Base-by-base conservation (phyloP, 352 stramenopile genomes). In the Phytopythium sindhum region DNA sequence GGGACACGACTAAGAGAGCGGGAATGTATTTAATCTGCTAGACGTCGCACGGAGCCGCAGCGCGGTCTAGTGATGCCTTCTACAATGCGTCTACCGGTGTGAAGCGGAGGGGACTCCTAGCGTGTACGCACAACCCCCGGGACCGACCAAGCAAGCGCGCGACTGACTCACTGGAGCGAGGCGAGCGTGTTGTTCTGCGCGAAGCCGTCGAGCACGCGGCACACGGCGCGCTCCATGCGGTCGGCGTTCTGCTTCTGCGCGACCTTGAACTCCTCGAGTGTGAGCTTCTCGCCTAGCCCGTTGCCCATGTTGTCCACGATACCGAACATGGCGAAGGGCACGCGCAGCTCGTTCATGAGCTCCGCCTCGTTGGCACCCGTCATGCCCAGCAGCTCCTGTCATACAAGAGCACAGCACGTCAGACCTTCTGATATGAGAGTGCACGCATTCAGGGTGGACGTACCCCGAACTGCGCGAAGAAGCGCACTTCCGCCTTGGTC, bases 231-330 rank as follows among this genome's bases (percentile, higher is more conserved):
- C 65, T 96, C 86, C 75, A 95, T 91, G 35, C 65, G 66, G 51
- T 79, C 68, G 24, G 75, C 69, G 60, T 96, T 96, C 23, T 72
- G 61, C 67, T 92, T 90, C 60, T 96, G 88, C 29, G 80, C 80
- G 19, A 74, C 57, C 63, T 95, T 89, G 70, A 96, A 96, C 24
- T 80, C 77, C 35, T 91, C 83, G 24, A 91, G 72, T 70, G 86
- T 91, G 47, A 95, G 80, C 48, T 85, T 73, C 37, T 91, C 73
- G 57, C 87, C 86, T 17, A 97, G 72, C 37, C 89, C 89, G 65
- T 97, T 93, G 60, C 83, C 84, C 72, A 96, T 71, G 69, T 97
- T 97, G 75, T 97, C 89, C 48, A 97, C 86, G 62, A 96, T 90
- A 54, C 73, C 78, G 26, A 97, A 86, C 85, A 96, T 96, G 31